Conservation (phyloP, 305 asterid genomes). For the Solanum hybrid region DNA sequence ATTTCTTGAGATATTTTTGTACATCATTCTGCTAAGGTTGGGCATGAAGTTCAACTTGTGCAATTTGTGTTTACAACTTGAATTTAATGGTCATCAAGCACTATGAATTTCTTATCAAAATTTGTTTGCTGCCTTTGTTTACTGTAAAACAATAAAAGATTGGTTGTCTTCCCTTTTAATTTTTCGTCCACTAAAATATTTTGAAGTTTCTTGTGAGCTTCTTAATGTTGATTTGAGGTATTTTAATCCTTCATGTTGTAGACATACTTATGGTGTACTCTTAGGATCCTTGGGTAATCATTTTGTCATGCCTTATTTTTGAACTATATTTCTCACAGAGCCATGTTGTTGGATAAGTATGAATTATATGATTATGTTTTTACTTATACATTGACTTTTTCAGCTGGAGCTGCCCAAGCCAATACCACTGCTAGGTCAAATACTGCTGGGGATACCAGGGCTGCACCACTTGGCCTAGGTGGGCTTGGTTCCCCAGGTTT, state of each 20-base stretch:
- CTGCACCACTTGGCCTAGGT: constrained; percentile 15
- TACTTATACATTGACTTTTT: constrained; percentile 1
- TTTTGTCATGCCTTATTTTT: background rate
- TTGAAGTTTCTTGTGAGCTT: background rate
- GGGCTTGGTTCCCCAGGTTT: constrained; percentile 34
- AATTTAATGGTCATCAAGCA: background rate
- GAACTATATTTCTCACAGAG: background rate
- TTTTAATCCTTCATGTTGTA: background rate
- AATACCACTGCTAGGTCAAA: constrained; percentile 28
- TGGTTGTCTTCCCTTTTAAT: background rate
- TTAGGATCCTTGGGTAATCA: background rate
- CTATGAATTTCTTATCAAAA: background rate
- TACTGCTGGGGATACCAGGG: constrained; percentile 29
- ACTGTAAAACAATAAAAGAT: background rate
- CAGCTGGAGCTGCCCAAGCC: constrained; percentile 38
- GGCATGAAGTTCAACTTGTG: background rate
- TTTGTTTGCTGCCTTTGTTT: background rate
- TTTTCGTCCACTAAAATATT: background rate
- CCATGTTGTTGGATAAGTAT: background rate
- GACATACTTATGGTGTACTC: background rate
- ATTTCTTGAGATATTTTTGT: background rate
- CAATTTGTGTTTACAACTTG: background rate
- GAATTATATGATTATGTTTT: background rate
- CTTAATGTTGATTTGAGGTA: background rate
- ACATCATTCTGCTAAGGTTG: background rate